These are phyloP conservation scores for Cytospora piceae DNA, from an alignment of 2,329 filamentous ascomycete species.

Conservation along the genomic window DNA sequence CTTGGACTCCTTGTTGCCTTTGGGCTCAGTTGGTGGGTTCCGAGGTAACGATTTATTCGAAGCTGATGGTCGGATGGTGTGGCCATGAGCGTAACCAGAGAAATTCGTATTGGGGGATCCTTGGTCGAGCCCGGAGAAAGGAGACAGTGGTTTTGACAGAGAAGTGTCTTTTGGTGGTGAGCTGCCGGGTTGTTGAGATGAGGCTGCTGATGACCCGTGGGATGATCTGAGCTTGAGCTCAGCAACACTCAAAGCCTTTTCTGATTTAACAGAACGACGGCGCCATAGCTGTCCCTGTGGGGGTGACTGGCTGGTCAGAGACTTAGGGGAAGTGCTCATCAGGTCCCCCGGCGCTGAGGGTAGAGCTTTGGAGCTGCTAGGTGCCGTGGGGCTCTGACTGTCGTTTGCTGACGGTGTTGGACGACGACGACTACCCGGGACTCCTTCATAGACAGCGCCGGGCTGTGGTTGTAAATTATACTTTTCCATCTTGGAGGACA, in stretches of 20 bases:
- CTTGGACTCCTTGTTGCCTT: slow-evolving; percentile 32
- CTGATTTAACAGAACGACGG: slow-evolving; percentile 54
- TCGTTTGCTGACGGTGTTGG: slow-evolving; percentile 25
- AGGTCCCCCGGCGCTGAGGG: slow-evolving; percentile 31
- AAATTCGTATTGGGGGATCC: slow-evolving; percentile 29
- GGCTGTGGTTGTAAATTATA: slow-evolving; percentile 16
- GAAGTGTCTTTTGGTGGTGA: slow-evolving; percentile 32
- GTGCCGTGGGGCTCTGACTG: slow-evolving; percentile 17
- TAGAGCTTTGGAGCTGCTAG: slow-evolving; percentile 22
- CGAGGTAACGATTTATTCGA: slow-evolving; percentile 31
- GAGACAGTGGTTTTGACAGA: slow-evolving; percentile 32
- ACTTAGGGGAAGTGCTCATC: slow-evolving; percentile 35
- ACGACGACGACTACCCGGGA: slow-evolving; percentile 16
- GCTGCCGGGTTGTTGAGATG: slow-evolving; percentile 31
- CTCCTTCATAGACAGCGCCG: slow-evolving; percentile 7
- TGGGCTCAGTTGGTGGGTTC: slow-evolving; percentile 29
- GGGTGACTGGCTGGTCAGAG: slow-evolving; percentile 35
- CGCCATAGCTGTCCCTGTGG: slow-evolving; percentile 49
- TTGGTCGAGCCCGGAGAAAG: slow-evolving; percentile 3
- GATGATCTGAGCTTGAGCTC: slow-evolving; percentile 53
- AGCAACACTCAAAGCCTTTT: slow-evolving; percentile 50
- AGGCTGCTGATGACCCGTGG: slow-evolving; percentile 54
- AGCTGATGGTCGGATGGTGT: slow-evolving; percentile 38
- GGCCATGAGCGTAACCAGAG: slow-evolving; percentile 35
- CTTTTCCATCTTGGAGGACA: slow-evolving; percentile 23